Evolutionary conservation across 805 yeast species (phyloP).

Genomic region (Lachancea nothofagi): DNA sequence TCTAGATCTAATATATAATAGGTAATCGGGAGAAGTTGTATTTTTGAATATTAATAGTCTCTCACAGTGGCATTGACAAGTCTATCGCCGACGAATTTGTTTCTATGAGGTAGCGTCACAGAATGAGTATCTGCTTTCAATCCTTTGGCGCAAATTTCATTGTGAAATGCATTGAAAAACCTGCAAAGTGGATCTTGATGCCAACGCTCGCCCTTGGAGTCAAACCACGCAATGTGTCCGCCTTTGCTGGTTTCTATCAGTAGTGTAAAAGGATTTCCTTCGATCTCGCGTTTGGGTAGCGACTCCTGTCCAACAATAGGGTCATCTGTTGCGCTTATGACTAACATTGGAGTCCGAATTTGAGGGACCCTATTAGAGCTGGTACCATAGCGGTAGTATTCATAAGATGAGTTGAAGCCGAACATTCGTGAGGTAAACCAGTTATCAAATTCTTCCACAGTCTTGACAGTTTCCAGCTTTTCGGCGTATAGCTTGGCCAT

Average conservation of each 20-base stretch:
- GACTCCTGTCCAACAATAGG: constrained; percentile 51
- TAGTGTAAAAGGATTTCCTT: constrained; percentile 53
- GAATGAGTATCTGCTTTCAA: constrained; percentile 14
- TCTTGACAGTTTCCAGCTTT: constrained; percentile 26
- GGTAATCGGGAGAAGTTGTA: neutral
- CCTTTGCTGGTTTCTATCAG: constrained; percentile 61
- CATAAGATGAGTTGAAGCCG: constrained; percentile 57
- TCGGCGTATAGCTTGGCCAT: constrained; percentile 17
- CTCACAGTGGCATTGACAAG: constrained; percentile 11
- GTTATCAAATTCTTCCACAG: constrained; percentile 56
- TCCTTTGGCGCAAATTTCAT: constrained; percentile 24
- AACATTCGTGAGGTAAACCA: constrained; percentile 57
- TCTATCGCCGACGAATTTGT: constrained; percentile 10
- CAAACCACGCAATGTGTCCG: constrained; percentile 81
- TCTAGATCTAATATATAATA: neutral
- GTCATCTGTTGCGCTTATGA: constrained; percentile 65
- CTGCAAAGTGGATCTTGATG: constrained; percentile 46
- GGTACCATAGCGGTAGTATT: constrained; percentile 61
- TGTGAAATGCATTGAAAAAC: constrained; percentile 36
- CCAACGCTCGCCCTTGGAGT: constrained; percentile 61
- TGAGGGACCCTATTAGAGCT: constrained; percentile 46
- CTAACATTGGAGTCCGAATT: constrained; percentile 58
- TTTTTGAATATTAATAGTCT: constrained; percentile 2
- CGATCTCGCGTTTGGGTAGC: constrained; percentile 48
- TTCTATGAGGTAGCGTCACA: constrained; percentile 15